Base-by-base conservation (phyloP, 192 early-diverging fungal species). In the Thamnidium elegans region DNA sequence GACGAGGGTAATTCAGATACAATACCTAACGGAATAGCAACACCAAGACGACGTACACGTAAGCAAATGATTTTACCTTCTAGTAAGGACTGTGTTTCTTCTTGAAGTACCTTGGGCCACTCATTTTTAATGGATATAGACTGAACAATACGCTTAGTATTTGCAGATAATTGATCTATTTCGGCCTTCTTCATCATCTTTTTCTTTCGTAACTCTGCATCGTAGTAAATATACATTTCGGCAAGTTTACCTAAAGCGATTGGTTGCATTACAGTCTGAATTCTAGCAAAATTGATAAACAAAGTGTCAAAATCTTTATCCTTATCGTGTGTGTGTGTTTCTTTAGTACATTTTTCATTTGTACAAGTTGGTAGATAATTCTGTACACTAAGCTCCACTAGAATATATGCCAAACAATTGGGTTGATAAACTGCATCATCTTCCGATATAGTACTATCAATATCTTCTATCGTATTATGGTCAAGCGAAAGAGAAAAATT, bases 181-280 rank as follows among this genome's bases (percentile, higher is more conserved):
- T 90, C 84, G 7, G 71, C 58, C 17, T 81, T 77, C 65, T 85
- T 88, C 54, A 77, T 64, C 34, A 76, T 67, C 43, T 79, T 87
- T 14, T 82, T 70, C 44, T 83, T 68, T 21, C 83, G 81, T 43
- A 94, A 77, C 52, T 89, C 87, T 6, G 79, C 78, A 7, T 78
- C 79, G 64, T 89, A 92, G 65, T 84, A 91, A 20, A 86, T 65
- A 23, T 81, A 79, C 17, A 88, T 66, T 42, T 90, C 90, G 7
- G 82, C 73, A 9, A 91, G 66, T 54, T 79, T 80, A 11, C 83
- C 82, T 6, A 92, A 54, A 0, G 89, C 86, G 56, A 75, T 82
- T 2, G 90, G 89, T 44, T 90, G 89, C 85, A 92, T 81, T 7
- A 92, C 77, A 0, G 86, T 87, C 59, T 87, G 84, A 19, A 89